These are phyloP conservation scores for Euryodendron excelsum DNA, from an alignment of 148 eudicot genomes.

Conservation along the genomic window DNA sequence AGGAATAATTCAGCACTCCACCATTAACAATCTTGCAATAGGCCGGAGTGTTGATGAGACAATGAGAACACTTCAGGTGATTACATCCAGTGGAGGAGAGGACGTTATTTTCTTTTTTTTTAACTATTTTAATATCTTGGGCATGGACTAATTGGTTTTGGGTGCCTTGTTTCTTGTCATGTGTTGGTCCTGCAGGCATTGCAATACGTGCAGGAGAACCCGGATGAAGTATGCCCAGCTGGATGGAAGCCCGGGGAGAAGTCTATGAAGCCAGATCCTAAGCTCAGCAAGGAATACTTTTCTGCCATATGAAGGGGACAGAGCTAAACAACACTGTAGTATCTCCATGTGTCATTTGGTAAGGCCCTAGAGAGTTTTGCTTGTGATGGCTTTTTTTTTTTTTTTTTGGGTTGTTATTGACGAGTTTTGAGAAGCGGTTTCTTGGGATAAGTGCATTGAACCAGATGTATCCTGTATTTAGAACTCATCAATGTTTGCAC, in stretches of 20 bases:
- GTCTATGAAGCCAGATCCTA: conserved; percentile 94
- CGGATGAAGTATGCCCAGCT: conserved; percentile 97
- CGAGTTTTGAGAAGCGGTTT: neutral
- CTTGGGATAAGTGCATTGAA: neutral
- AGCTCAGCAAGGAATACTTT: conserved; percentile 93
- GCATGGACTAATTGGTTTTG: too few relatives aligned
- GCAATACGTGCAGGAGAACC: conserved; percentile 92
- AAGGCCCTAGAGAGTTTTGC: conserved; percentile 17
- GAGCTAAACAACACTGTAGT: neutral
- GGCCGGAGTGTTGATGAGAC: conserved; percentile 97
- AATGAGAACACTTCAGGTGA: conserved; percentile 93
- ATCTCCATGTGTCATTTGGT: neutral
- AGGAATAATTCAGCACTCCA: conserved; percentile 96
- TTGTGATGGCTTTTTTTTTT: conserved; percentile 14
- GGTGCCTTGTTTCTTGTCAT: neutral
- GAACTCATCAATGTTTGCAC: neutral
- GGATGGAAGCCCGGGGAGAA: conserved; percentile 99
- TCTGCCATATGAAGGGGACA: conserved; percentile 54
- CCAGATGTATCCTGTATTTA: neutral
- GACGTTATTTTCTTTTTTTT: neutral
- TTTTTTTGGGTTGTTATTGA: neutral
- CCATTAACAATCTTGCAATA: conserved; percentile 91
- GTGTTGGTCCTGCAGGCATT: conserved; percentile 54
- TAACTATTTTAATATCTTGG: neutral
- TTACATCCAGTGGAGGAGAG: neutral